These are phyloP conservation scores for Micractinium conductrix DNA, from an alignment of 139 green algal genomes.

Conservation along the genomic window DNA sequence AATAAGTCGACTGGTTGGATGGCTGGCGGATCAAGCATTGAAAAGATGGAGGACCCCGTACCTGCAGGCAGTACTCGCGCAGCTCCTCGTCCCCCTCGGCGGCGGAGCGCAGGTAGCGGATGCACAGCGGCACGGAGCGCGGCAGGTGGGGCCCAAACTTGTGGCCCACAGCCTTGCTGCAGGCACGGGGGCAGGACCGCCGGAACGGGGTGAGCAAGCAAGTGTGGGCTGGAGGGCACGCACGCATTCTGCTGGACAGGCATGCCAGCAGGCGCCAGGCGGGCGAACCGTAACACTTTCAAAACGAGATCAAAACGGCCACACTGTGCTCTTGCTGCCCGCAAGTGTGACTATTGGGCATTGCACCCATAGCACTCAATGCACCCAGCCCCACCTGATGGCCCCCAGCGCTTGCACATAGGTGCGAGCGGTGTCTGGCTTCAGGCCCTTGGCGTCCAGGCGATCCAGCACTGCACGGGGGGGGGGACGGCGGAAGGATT, in stretches of 20 bases:
- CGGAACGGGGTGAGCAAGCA: background rate
- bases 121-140: conserved; percentile 70
- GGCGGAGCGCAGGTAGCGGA: conserved; percentile 63
- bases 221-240: background rate
- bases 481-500: background rate
- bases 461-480: conserved; percentile 49
- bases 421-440: conserved; percentile 67
- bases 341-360: too few relatives aligned
- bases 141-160: conserved; percentile 79
- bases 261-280: background rate
- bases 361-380: too few relatives aligned
- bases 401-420: conserved; percentile 82
- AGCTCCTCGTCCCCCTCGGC: conserved; percentile 87
- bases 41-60: conserved; percentile 11
- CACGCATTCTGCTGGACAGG: background rate
- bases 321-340: too few relatives aligned
- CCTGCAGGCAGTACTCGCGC: conserved; percentile 84
- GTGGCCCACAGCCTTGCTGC: conserved; percentile 72
- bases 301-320: too few relatives aligned
- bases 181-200: background rate
- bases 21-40: too few relatives aligned
- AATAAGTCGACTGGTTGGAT: too few relatives aligned
- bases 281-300: too few relatives aligned
- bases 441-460: conserved; percentile 59
- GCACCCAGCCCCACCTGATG: conserved; percentile 58